Conservation (phyloP, 768 basidiomycete genomes). For the Rhizopogon salebrosus region DNA sequence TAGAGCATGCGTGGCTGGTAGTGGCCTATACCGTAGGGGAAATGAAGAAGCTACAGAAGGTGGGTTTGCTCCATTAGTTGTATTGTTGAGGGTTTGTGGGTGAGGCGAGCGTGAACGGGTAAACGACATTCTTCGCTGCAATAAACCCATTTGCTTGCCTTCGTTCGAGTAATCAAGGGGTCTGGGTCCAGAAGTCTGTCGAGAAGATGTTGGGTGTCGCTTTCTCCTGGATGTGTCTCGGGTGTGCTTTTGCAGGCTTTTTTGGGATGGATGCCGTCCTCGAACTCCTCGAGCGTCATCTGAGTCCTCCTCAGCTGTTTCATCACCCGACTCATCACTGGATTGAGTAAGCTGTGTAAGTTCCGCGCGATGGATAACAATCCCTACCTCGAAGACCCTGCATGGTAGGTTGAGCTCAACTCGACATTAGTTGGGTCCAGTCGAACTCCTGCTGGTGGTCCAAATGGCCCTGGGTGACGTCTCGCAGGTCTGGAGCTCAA, state of each 20-base stretch:
- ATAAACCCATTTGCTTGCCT: slow-evolving; percentile 29
- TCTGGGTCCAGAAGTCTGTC: slow-evolving; percentile 19
- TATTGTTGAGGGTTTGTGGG: slow-evolving; percentile 28
- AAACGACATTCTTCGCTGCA: slow-evolving; percentile 42
- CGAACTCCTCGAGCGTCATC: slow-evolving; percentile 43
- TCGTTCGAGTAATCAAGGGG: slow-evolving; percentile 23
- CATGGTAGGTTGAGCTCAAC: slow-evolving; percentile 86
- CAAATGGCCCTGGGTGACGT: slow-evolving; percentile 22
- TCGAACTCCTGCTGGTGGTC: slow-evolving; percentile 10
- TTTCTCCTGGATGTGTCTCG: slow-evolving; percentile 24
- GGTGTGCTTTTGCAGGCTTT: slow-evolving; percentile 22
- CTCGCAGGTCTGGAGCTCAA: slow-evolving; percentile 23
- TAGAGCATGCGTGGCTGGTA: slow-evolving; percentile 23
- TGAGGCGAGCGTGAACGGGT: slow-evolving; percentile 73
- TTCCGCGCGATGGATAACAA: not conserved
- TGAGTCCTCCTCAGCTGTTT: slow-evolving; percentile 54
- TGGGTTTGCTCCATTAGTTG: slow-evolving; percentile 32
- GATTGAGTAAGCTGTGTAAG: slow-evolving; percentile 14
- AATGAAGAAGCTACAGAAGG: slow-evolving; percentile 36
- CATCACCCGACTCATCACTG: slow-evolving; percentile 46
- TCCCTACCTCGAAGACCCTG: slow-evolving; percentile 72
- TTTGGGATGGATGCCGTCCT: slow-evolving; percentile 36
- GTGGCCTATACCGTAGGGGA: slow-evolving; percentile 35
- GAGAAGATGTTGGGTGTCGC: slow-evolving; percentile 20
- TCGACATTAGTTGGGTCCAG: slow-evolving; percentile 39